A percentile compares a stretch with the other conserved stretches of the same genome.
phyloP scores from a whole-genome alignment of 257 asterid species.

The Plectranthus barbatus region DNA sequence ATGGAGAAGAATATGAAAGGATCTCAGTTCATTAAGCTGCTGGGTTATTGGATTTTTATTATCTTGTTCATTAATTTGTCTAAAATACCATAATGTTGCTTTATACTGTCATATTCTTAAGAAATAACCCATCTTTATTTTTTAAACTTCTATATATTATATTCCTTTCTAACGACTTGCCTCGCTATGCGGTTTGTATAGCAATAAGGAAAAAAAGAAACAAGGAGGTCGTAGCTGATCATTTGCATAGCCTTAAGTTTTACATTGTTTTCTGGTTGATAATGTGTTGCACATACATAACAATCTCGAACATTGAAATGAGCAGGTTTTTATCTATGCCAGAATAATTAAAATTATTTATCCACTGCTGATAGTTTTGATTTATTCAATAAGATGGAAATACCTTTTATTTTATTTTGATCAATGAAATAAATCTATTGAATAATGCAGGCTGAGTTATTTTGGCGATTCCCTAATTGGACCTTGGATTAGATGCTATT shows the following conservation, averaged over 20 bases:
- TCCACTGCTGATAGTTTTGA: not conserved
- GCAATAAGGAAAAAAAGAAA: not conserved
- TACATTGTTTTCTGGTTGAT: constrained; percentile 1
- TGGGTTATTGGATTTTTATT: not conserved
- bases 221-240: not conserved
- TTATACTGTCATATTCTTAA: not conserved
- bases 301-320: not conserved
- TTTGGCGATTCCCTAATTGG: constrained; percentile 20
- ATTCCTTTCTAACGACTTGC: not conserved
- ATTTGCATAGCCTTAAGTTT: not conserved
- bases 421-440: constrained; percentile 4
- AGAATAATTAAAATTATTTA: not conserved
- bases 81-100: not conserved
- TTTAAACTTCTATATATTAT: not conserved
- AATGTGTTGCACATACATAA: not conserved
- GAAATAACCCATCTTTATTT: not conserved
- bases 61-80: not conserved
- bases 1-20: not conserved
- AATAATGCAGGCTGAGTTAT: constrained; percentile 33
- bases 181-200: not conserved
- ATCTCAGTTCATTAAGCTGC: not conserved
- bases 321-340: too few species aligned
- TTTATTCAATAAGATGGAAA: not conserved
- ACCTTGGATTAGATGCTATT: constrained; percentile 19
- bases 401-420: not conserved